phyloP scores from a whole-genome alignment of 768 basidiomycete genomes.

The Lentinus tigrinus region DNA sequence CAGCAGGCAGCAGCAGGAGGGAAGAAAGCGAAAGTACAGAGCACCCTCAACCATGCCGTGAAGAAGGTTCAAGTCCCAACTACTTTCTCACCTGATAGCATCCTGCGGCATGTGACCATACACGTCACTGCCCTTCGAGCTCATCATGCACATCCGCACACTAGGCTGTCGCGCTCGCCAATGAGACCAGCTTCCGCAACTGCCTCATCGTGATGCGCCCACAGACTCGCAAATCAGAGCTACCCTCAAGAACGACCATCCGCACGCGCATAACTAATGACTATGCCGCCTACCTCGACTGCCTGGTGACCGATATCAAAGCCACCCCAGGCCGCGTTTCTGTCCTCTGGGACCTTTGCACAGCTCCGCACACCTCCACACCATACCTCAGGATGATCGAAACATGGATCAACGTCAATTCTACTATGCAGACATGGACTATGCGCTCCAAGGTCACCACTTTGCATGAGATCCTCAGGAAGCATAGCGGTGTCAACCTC shows the following conservation, averaged over 20 bases:
- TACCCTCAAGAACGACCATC: not conserved
- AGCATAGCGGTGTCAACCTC: conserved; percentile 29
- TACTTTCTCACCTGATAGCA: not conserved
- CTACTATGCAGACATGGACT: conserved; percentile 18
- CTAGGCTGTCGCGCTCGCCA: not conserved
- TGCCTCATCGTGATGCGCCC: conserved; percentile 2
- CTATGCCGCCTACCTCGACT: not conserved
- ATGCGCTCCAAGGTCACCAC: conserved; percentile 23
- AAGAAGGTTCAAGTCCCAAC: not conserved
- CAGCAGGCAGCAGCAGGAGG: not conserved
- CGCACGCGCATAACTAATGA: not conserved
- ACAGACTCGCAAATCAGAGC: not conserved
- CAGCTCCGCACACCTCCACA: conserved; percentile 21
- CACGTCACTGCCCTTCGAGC: not conserved
- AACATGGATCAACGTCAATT: conserved; percentile 24
- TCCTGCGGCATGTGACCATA: not conserved
- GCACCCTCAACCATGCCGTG: not conserved
- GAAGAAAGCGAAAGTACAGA: not conserved
- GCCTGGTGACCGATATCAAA: not conserved
- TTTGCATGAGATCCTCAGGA: conserved; percentile 21
- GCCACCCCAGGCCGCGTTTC: conserved; percentile 15
- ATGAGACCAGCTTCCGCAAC: not conserved
- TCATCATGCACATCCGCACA: not conserved
- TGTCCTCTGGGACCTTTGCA: conserved; percentile 18
- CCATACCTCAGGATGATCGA: conserved; percentile 22